Conservation (phyloP, 805 yeast species). For the Candida multigemmis region DNA sequence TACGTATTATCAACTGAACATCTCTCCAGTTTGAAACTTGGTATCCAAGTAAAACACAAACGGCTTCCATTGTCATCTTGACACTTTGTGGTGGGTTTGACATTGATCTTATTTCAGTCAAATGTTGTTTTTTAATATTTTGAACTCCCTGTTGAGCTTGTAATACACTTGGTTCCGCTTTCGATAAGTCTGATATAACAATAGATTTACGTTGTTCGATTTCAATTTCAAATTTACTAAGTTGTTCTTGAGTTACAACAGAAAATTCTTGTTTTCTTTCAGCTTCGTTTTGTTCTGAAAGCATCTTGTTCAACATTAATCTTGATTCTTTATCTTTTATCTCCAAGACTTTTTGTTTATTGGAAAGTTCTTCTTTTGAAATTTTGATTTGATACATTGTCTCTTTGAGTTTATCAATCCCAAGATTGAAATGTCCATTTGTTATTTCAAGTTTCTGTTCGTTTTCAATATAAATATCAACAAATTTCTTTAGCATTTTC, state of each 20-base stretch:
- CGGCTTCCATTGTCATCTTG: conserved; percentile 78
- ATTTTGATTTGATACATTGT: conserved; percentile 66
- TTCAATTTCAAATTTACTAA: conserved; percentile 57
- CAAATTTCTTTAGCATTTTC: conserved; percentile 39
- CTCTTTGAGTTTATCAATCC: conserved; percentile 67
- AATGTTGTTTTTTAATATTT: conserved; percentile 84
- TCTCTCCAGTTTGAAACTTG: conserved; percentile 66
- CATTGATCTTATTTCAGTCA: conserved; percentile 86
- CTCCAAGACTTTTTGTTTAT: conserved; percentile 40
- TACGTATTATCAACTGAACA: conserved; percentile 69
- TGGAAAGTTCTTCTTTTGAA: conserved; percentile 44
- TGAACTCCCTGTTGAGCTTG: conserved; percentile 89
- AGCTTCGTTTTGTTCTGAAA: conserved; percentile 82
- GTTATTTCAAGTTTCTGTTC: conserved; percentile 46
- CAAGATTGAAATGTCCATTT: conserved; percentile 65
- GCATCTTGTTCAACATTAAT: conserved; percentile 63
- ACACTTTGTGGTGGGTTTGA: conserved; percentile 84
- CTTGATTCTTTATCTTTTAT: conserved; percentile 63
- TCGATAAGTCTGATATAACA: conserved; percentile 58
- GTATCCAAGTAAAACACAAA: conserved; percentile 74
- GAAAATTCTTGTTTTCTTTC: conserved; percentile 87
- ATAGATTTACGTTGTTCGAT: conserved; percentile 42
- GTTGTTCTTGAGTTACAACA: conserved; percentile 58
- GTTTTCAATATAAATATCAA: conserved; percentile 28
- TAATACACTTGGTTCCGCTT: conserved; percentile 74